Percentiles rank a stretch among this genome's conserved stretches.
These are phyloP conservation scores for Chalaropsis thielavioides DNA, from an alignment of 2,329 filamentous ascomycete genomes.

Conservation along the genomic window DNA sequence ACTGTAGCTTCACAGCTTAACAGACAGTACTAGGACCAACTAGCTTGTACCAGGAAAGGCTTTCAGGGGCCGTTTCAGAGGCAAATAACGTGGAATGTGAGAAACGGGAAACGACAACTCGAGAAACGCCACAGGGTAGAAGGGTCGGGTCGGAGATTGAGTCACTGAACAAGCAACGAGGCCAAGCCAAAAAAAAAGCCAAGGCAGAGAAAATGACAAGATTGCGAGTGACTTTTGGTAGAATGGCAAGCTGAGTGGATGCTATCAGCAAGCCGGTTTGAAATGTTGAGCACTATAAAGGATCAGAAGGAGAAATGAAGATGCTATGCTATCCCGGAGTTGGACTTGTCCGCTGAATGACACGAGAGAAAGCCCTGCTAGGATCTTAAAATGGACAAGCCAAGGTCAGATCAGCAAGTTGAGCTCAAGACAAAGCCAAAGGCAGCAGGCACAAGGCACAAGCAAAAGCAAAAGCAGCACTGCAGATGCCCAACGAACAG, in stretches of 20 bases:
- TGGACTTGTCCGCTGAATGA: neutral
- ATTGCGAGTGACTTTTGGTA: neutral
- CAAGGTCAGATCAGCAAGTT: conserved; percentile 4
- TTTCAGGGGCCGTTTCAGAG: conserved; percentile 7
- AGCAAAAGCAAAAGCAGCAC: neutral
- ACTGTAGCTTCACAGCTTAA: conserved; percentile 4
- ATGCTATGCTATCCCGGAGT: neutral
- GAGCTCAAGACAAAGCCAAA: neutral
- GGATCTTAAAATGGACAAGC: conserved; percentile 1
- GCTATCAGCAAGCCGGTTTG: neutral
- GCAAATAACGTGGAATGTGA: conserved; percentile 1
- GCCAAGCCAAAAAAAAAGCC: neutral
- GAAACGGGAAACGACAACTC: neutral
- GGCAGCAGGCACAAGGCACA: neutral
- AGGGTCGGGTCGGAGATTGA: neutral
- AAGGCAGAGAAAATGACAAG: neutral
- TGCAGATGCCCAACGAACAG: neutral
- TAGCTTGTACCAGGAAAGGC: conserved; percentile 2
- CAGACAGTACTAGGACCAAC: neutral
- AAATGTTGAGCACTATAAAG: neutral
- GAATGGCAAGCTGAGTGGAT: neutral
- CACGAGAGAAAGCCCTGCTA: neutral
- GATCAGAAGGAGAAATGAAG: neutral
- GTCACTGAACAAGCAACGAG: neutral
- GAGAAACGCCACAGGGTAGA: neutral